These are phyloP conservation scores for Metarhizium sp. DNA, from an alignment of 2,329 filamentous ascomycete genomes.

Conservation along the genomic window DNA sequence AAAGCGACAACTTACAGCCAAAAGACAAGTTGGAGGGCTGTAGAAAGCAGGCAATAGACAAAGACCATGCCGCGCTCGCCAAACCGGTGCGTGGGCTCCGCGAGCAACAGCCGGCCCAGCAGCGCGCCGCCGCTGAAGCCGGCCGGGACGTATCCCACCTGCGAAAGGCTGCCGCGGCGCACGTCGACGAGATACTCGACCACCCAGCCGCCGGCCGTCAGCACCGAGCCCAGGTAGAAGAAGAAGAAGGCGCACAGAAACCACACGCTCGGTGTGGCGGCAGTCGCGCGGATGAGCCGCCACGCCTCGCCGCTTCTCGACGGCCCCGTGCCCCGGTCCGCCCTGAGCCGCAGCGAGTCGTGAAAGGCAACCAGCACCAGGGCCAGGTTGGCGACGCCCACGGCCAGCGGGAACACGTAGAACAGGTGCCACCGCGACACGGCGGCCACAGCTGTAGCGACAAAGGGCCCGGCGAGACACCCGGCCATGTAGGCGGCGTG, in stretches of 20 bases:
- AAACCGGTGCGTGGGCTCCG: conserved; percentile 48
- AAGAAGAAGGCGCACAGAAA: conserved; percentile 52
- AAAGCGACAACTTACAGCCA: conserved; percentile 36
- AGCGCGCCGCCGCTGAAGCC: conserved; percentile 50
- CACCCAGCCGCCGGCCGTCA: conserved; percentile 53
- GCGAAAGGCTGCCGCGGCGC: conserved; percentile 44
- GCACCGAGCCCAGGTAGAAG: conserved; percentile 45
- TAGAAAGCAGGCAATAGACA: conserved; percentile 39
- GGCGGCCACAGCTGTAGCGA: conserved; percentile 38
- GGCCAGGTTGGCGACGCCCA: conserved; percentile 40
- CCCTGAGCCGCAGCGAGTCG: conserved; percentile 30
- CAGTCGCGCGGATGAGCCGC: conserved; percentile 28
- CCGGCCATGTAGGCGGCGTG: conserved; percentile 54
- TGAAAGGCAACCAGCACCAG: conserved; percentile 39
- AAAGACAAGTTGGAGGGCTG: conserved; percentile 48
- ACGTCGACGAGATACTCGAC: conserved; percentile 55
- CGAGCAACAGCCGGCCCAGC: conserved; percentile 45
- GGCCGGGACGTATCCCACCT: conserved; percentile 53
- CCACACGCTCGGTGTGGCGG: too few relatives aligned
- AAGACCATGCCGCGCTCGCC: conserved; percentile 51
- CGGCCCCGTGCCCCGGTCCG: not conserved
- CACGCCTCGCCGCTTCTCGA: conserved; percentile 19
- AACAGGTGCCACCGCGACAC: conserved; percentile 42
- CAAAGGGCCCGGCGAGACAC: conserved; percentile 46
- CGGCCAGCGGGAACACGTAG: conserved; percentile 43